Conservation (phyloP, 2,329 filamentous ascomycete species). For the Talaromyces funiculosus region DNA sequence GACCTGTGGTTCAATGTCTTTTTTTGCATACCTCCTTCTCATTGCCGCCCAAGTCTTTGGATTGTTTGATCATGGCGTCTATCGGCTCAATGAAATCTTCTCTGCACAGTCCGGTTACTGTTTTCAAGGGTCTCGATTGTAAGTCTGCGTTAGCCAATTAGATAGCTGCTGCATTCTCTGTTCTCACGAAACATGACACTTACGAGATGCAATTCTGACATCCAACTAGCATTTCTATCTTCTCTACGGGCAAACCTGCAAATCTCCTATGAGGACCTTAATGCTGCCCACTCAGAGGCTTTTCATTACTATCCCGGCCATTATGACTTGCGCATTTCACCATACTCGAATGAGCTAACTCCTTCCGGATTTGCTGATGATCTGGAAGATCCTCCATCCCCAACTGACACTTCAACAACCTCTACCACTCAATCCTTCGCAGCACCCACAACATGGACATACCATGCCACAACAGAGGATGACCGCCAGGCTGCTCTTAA, state of each 20-base stretch:
- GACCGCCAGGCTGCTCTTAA: conserved; percentile 65
- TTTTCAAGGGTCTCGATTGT: conserved; percentile 13
- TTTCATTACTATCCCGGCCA: conserved; percentile 21
- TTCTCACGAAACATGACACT: neutral
- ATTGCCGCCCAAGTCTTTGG: neutral
- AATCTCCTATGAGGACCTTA: conserved; percentile 47
- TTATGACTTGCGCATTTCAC: conserved; percentile 15
- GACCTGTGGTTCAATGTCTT: neutral
- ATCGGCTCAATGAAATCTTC: conserved; percentile 7
- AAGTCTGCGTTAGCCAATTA: neutral
- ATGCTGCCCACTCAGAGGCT: conserved; percentile 37
- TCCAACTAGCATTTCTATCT: conserved; percentile 66
- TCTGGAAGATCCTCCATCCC: conserved; percentile 40
- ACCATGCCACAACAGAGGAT: conserved; percentile 40
- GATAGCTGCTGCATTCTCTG: neutral
- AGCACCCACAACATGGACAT: conserved; percentile 13
- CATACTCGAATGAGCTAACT: conserved; percentile 7
- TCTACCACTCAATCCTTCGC: conserved; percentile 41
- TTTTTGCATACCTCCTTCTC: neutral
- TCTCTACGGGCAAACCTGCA: conserved; percentile 76
- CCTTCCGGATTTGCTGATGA: conserved; percentile 28
- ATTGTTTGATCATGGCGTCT: neutral
- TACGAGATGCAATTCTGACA: neutral
- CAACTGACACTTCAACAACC: conserved; percentile 45
- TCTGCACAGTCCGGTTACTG: conserved; percentile 9